phyloP scores from a whole-genome alignment of 305 asterid genomes.

The Caryopteris hybrid region DNA sequence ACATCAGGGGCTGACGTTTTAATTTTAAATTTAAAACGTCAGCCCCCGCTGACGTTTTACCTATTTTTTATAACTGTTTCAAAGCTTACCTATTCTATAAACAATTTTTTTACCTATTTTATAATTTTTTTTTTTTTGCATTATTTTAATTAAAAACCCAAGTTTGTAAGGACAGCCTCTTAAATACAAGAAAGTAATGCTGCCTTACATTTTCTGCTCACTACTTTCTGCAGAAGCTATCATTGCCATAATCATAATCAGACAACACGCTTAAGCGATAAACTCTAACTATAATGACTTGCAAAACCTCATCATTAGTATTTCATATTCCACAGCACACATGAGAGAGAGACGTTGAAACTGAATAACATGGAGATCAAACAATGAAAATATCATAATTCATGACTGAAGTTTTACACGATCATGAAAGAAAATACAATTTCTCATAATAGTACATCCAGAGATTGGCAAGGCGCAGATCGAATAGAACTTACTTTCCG shows the following conservation, averaged over 20 bases:
- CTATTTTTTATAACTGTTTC: no score
- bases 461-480: neutral
- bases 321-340: neutral
- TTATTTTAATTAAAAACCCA: no score
- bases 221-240: conserved; percentile 22
- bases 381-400: neutral
- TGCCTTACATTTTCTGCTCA: no score
- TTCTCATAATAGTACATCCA: conserved; percentile 1
- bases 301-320: conserved; percentile 9
- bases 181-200: no score
- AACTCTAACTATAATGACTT: conserved; percentile 10
- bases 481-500: conserved; percentile 12
- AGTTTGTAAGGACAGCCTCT: no score
- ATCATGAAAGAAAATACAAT: neutral
- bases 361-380: neutral
- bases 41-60: no score
- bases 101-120: no score
- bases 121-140: no score
- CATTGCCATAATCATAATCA: conserved; percentile 27
- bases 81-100: no score
- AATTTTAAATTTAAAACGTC: no score
- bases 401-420: conserved; percentile 2
- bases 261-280: conserved; percentile 24
- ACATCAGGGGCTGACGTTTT: no score
- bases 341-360: neutral